phyloP scores from a whole-genome alignment of 2,329 filamentous ascomycete genomes.

The Hymenoscyphus infarciens region DNA sequence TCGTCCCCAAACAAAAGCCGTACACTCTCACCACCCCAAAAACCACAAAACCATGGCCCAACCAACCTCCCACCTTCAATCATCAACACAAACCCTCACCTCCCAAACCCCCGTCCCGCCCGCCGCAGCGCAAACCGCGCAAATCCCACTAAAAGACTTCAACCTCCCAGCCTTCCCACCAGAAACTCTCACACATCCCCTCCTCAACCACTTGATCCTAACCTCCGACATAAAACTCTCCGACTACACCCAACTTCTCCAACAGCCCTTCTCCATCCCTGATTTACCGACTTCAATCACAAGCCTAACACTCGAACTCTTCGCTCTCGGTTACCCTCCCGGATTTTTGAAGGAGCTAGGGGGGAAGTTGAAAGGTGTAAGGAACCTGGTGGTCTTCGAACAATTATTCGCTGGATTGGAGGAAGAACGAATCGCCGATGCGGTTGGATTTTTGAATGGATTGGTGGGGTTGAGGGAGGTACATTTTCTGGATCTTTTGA shows the following conservation, averaged over 20 bases:
- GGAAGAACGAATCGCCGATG: conserved; percentile 37
- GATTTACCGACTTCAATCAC: conserved; percentile 40
- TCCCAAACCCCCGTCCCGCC: conserved; percentile 18
- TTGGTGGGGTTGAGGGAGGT: conserved; percentile 37
- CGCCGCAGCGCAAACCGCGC: conserved; percentile 39
- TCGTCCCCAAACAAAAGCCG: background rate
- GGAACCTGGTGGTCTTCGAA: conserved; percentile 43
- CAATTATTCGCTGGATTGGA: conserved; percentile 45
- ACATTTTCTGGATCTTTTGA: conserved; percentile 47
- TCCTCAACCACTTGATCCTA: conserved; percentile 41
- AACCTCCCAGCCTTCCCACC: conserved; percentile 43
- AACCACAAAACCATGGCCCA: conserved; percentile 8
- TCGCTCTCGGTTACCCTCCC: conserved; percentile 44
- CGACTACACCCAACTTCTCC: conserved; percentile 41
- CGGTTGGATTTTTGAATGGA: conserved; percentile 37
- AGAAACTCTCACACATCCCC: conserved; percentile 39
- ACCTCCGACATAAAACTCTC: conserved; percentile 47
- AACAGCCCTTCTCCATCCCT: conserved; percentile 36
- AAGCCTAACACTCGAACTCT: conserved; percentile 45
- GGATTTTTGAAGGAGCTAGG: conserved; percentile 42
- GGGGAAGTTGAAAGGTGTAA: conserved; percentile 40
- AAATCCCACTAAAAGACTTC: conserved; percentile 45
- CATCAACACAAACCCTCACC: conserved; percentile 16
- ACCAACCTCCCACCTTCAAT: conserved; percentile 15
- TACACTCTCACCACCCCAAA: background rate